Conservation (phyloP, 2,329 filamentous ascomycete species). For the Fusarium scirpi region DNA sequence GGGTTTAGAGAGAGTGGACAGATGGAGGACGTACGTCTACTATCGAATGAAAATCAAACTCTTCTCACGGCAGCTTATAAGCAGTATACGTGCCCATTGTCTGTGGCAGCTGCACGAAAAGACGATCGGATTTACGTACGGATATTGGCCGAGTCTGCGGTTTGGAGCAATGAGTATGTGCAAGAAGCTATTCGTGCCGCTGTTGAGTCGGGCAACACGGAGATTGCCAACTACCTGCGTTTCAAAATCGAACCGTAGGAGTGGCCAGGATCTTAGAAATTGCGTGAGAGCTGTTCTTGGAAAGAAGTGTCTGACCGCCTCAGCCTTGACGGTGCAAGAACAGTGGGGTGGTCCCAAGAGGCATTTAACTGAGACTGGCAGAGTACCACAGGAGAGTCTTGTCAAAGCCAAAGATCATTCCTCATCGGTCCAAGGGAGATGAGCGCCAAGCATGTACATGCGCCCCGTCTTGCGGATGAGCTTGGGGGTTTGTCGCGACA, state of each 20-base stretch:
- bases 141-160: not conserved
- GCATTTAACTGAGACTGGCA: not conserved
- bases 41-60: not conserved
- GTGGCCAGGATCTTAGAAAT: not conserved
- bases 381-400: not conserved
- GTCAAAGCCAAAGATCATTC: accelerated
- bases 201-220: not conserved
- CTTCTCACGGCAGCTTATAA: not conserved
- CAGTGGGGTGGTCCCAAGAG: not conserved
- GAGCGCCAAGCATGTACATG: not conserved
- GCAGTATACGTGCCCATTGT: not conserved
- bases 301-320: not conserved
- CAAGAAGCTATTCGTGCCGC: not conserved
- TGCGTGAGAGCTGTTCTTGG: not conserved
- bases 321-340: not conserved
- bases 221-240: not conserved
- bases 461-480: not conserved
- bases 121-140: not conserved
- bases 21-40: not conserved
- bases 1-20: not conserved
- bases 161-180: not conserved
- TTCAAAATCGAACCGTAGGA: not conserved
- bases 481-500: not conserved
- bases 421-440: accelerated
- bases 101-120: not conserved